These are phyloP conservation scores for Penicillium sp. DNA, from an alignment of 2,329 filamentous ascomycete genomes.

Conservation along the genomic window DNA sequence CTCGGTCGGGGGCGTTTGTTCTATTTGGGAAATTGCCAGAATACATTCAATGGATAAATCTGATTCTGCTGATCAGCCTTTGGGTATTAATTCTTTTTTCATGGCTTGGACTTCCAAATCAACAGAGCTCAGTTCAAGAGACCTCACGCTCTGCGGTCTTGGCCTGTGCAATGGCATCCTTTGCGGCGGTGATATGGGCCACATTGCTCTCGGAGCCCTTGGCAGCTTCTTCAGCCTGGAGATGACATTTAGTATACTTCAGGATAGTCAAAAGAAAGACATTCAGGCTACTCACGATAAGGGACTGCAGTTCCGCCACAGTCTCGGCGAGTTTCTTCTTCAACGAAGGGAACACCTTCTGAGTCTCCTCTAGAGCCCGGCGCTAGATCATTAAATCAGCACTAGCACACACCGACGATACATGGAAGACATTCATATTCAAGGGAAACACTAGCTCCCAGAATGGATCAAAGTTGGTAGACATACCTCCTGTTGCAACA, in stretches of 20 bases:
- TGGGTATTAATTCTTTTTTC: slow-evolving; percentile 16
- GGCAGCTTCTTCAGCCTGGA: slow-evolving; percentile 44
- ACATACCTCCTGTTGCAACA: slow-evolving; percentile 82
- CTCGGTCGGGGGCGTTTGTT: slow-evolving; percentile 25
- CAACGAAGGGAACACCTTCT: slow-evolving; percentile 75
- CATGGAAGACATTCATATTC: background rate
- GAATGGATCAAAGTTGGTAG: background rate
- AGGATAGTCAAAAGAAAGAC: background rate
- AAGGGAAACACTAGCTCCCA: background rate
- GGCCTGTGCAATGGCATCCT: slow-evolving; percentile 46
- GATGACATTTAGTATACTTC: background rate
- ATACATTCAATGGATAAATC: slow-evolving; percentile 25
- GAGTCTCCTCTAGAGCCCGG: slow-evolving; percentile 83
- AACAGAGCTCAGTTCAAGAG: slow-evolving; percentile 29
- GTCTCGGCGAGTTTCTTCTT: slow-evolving; percentile 72
- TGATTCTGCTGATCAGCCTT: background rate
- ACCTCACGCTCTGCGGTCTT: slow-evolving; percentile 46
- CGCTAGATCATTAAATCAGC: slow-evolving; percentile 54
- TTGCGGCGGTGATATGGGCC: slow-evolving; percentile 46
- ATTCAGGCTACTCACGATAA: slow-evolving; percentile 64
- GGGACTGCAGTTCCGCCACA: slow-evolving; percentile 72
- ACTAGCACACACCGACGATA: background rate
- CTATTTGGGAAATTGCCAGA: slow-evolving; percentile 18
- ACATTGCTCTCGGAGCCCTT: slow-evolving; percentile 47
- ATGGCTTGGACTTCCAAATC: background rate